These are phyloP conservation scores for Mortierella antarctica DNA, from an alignment of 192 early-diverging fungal genomes.

Conservation along the genomic window DNA sequence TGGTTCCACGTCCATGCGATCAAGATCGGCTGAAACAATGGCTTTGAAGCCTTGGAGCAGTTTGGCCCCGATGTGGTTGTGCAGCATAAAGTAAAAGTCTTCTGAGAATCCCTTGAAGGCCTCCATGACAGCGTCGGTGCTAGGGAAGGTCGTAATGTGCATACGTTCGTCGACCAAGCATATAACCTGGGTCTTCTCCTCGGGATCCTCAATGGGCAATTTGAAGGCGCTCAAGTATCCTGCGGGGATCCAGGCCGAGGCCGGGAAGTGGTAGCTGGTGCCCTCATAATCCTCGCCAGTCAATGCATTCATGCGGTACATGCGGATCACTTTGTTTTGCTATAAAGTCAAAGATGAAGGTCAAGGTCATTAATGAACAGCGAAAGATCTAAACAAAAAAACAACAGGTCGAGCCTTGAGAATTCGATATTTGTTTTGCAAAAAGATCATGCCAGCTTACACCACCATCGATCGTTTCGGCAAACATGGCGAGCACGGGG, in stretches of 20 bases:
- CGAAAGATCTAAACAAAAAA: not conserved
- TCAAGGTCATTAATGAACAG: not conserved
- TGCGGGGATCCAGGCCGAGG: constrained; percentile 50
- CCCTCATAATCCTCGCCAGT: constrained; percentile 67
- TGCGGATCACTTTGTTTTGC: constrained; percentile 40
- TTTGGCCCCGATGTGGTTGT: constrained; percentile 58
- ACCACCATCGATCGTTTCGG: constrained; percentile 48
- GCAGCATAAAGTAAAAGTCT: constrained; percentile 76
- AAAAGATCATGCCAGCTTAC: constrained; percentile 12
- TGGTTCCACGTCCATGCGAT: constrained; percentile 54
- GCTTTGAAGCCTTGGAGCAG: constrained; percentile 67
- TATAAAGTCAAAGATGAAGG: not conserved
- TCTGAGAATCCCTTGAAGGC: constrained; percentile 67
- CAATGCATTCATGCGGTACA: constrained; percentile 72
- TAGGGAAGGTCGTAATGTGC: constrained; percentile 65
- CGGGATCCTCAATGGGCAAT: constrained; percentile 72
- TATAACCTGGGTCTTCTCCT: constrained; percentile 67
- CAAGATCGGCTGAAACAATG: constrained; percentile 57
- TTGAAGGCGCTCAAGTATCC: constrained; percentile 61
- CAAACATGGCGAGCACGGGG: constrained; percentile 77
- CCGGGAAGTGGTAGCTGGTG: constrained; percentile 54
- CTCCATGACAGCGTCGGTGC: constrained; percentile 59
- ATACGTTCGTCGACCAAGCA: constrained; percentile 61
- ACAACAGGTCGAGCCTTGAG: not conserved
- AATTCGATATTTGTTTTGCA: no score